Base-by-base conservation (phyloP, 495 filamentous ascomycete species). In the Glonium stellatum region DNA sequence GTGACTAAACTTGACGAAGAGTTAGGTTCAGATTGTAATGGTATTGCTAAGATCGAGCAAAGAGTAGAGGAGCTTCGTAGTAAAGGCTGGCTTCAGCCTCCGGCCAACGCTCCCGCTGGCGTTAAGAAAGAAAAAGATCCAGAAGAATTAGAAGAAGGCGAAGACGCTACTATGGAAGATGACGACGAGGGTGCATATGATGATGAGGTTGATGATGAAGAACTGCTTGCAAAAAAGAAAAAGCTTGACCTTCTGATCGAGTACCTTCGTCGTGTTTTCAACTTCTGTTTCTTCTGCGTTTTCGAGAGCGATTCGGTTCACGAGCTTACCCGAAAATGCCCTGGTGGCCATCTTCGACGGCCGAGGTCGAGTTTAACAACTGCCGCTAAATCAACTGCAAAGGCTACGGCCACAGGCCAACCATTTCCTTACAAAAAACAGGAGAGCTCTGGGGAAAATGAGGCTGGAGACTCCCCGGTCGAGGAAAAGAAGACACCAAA, bases 211-310 rank as follows among this genome's bases (percentile, higher is more conserved):
- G 91, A 95, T 65, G 90, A 93, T 67, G 88, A 92, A 65, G 91
- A 95, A 13, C 77, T 96, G n/a, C 69, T 95, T 36, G 81, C 84
- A 21, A 90, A 92, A 77, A 97, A 97, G 76, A 99, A 99, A 81
- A 91, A 89, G 66, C 80, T 99, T 39, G 93, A 99, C 72, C 76
- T 99, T 54, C 80, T 93, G 72, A 92, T 99, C 37, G 93, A 98
- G 72, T 98, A 98, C 71, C 81, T 98, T 53, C 90, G 93, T 37
- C 85, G 93, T 13, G 92, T 97, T 54, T 93, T 92, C 82, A 96
- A 92, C 71, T 97, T 97, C 76, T 98, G 93, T 77, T 96, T 98
- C 78, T 98, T 97, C 78, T 98, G 93, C 73, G 93, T 98, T 25
- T 97, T 97, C 68, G 95, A 97, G 72, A 91, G 89, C 71, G 93